A percentile compares a stretch with the other conserved stretches of the same genome.
Evolutionary conservation across 345 rosid genomes (phyloP).

Genomic region (Camelina laxa): DNA sequence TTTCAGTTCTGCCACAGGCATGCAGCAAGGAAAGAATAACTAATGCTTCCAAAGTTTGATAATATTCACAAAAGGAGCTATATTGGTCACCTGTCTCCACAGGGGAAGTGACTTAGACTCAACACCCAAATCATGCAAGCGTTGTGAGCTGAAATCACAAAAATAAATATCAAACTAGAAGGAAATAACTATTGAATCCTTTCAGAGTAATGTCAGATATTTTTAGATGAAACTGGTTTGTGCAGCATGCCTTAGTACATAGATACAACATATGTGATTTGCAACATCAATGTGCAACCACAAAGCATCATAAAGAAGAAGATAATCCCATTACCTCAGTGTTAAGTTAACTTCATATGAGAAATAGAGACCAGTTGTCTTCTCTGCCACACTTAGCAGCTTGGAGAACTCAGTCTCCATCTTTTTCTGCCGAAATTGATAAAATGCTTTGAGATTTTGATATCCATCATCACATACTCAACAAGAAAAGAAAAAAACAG

Average conservation of each 20-base stretch:
- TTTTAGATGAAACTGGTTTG: neutral
- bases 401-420: constrained; percentile 76
- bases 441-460: constrained; percentile 22
- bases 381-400: constrained; percentile 75
- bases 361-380: constrained; percentile 80
- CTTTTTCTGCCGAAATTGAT: constrained; percentile 66
- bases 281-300: constrained; percentile 17
- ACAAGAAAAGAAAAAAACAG: neutral
- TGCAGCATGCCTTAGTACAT: constrained; percentile 13
- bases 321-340: constrained; percentile 60
- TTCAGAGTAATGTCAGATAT: constrained; percentile 2
- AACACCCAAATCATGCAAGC: constrained; percentile 83
- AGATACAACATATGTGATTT: neutral
- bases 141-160: constrained; percentile 69
- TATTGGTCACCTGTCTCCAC: constrained; percentile 91
- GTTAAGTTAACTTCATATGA: constrained; percentile 91
- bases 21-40: constrained; percentile 16
- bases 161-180: constrained; percentile 28
- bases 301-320: constrained; percentile 7
- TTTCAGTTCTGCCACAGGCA: constrained; percentile 12
- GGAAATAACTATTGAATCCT: neutral
- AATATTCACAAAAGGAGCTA: constrained; percentile 3
- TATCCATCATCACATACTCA: constrained; percentile 5
- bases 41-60: neutral
- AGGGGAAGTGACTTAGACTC: constrained; percentile 96